Evolutionary conservation across 225 moss, liverwort and hornwort species (phyloP).

Genomic region (Sphagnum contortum): DNA sequence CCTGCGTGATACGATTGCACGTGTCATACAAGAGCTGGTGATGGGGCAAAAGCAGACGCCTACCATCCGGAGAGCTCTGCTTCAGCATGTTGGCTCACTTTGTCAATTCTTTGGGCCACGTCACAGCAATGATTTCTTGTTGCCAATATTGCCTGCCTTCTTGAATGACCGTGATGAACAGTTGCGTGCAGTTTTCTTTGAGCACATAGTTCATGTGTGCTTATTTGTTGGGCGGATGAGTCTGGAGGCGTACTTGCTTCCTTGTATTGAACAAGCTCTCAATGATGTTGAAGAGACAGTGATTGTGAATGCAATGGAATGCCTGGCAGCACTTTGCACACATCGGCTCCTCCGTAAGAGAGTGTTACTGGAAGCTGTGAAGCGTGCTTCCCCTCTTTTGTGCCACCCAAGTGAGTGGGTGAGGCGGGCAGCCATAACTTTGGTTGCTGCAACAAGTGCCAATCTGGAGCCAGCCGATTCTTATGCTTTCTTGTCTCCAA

Average conservation of each 20-base stretch:
- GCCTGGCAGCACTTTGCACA: slow-evolving; percentile 84
- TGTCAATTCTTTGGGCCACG: slow-evolving; percentile 89
- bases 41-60: slow-evolving; percentile 97
- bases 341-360: slow-evolving; percentile 80
- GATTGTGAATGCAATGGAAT: slow-evolving; percentile 88
- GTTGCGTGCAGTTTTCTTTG: slow-evolving; percentile 92
- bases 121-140: slow-evolving; percentile 86
- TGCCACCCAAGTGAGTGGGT: slow-evolving; percentile 99
- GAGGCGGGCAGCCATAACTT: slow-evolving; percentile 86
- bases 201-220: slow-evolving; percentile 93
- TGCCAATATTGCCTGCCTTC: slow-evolving; percentile 93
- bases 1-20: slow-evolving; percentile 76
- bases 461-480: slow-evolving; percentile 78
- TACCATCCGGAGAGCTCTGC: slow-evolving; percentile 82
- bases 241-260: slow-evolving; percentile 85
- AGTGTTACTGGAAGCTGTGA: slow-evolving; percentile 72
- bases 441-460: slow-evolving; percentile 86
- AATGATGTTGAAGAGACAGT: slow-evolving; percentile 99
- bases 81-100: slow-evolving; percentile 86
- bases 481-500: slow-evolving; percentile 79
- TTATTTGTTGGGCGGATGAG: slow-evolving; percentile 97
- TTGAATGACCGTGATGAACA: slow-evolving; percentile 99
- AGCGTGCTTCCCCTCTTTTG: slow-evolving; percentile 85
- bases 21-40: slow-evolving; percentile 91
- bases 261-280: slow-evolving; percentile 91